phyloP scores from a whole-genome alignment of 1,284 basidiomycete species.

The Neonothopanus nambi region DNA sequence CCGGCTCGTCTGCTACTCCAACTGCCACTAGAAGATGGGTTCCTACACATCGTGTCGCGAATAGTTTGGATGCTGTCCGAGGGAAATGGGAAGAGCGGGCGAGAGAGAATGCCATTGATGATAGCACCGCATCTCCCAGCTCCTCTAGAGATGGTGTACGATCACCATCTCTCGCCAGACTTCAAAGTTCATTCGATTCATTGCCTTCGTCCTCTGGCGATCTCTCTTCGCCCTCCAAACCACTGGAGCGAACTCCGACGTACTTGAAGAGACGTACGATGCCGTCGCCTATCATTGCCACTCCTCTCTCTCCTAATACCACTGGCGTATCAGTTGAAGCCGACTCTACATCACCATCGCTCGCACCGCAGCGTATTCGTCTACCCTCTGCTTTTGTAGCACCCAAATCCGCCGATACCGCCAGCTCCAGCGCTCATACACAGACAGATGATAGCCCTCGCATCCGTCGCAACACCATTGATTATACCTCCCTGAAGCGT shows the following conservation, averaged over 20 bases:
- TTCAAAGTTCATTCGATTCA: conserved; percentile 17
- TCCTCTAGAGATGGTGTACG: conserved; percentile 16
- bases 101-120: conserved; percentile 38
- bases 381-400: conserved; percentile 44
- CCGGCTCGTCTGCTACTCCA: conserved; percentile 41
- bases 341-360: conserved; percentile 46
- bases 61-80: conserved; percentile 69
- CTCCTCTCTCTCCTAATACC: conserved; percentile 70
- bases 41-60: conserved; percentile 64
- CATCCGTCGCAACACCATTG: conserved; percentile 15
- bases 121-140: background rate
- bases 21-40: conserved; percentile 58
- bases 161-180: conserved; percentile 11
- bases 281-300: conserved; percentile 71
- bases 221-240: conserved; percentile 10
- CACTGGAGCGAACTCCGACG: conserved; percentile 42
- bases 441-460: conserved; percentile 15
- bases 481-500: conserved; percentile 12
- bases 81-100: conserved; percentile 74
- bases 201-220: conserved; percentile 17
- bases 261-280: conserved; percentile 65
- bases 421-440: conserved; percentile 24
- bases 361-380: conserved; percentile 56
- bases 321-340: conserved; percentile 67
- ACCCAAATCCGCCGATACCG: conserved; percentile 20